These are phyloP conservation scores for Camellia sinensis DNA, from an alignment of 148 eudicot species.

Conservation along the genomic window DNA sequence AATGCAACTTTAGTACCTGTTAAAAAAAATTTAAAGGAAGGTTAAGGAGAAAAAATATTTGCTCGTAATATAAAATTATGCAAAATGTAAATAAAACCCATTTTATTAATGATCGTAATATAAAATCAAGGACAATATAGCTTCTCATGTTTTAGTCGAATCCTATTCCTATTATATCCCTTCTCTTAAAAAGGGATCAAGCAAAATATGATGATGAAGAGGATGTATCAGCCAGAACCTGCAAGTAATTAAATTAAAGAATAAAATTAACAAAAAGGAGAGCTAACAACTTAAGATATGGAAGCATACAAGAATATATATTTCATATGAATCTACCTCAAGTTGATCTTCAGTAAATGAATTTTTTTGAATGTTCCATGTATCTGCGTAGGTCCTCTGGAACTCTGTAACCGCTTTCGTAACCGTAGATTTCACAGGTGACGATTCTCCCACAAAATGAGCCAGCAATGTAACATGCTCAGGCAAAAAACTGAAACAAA, in stretches of 20 bases:
- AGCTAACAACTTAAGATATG: neutral
- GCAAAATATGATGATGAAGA: too few species aligned
- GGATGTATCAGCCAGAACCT: too few species aligned
- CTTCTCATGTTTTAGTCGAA: neutral
- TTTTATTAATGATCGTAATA: slow-evolving; percentile 12
- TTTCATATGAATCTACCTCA: slow-evolving; percentile 55
- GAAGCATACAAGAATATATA: neutral
- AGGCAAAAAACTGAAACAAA: slow-evolving; percentile 79
- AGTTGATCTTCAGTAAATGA: slow-evolving; percentile 90
- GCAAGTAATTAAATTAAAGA: too few species aligned
- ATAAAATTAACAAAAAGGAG: too few species aligned
- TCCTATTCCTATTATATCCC: slow-evolving; percentile 24
- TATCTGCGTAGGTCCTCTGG: slow-evolving; percentile 94
- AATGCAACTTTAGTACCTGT: too few species aligned
- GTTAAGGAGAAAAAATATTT: slow-evolving; percentile 32
- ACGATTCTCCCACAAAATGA: slow-evolving; percentile 69
- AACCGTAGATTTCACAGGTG: slow-evolving; percentile 88
- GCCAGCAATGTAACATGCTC: slow-evolving; percentile 82
- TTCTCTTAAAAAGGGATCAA: too few species aligned
- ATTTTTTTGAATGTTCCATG: slow-evolving; percentile 93
- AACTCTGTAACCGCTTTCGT: slow-evolving; percentile 98
- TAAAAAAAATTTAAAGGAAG: too few species aligned
- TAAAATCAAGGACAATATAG: neutral
- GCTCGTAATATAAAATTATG: too few species aligned
- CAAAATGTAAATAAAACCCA: too few species aligned